Percentiles rank a stretch among this genome's conserved stretches.
phyloP scores from a whole-genome alignment of 345 rosid species.

The Eucalyptus tenuipes region DNA sequence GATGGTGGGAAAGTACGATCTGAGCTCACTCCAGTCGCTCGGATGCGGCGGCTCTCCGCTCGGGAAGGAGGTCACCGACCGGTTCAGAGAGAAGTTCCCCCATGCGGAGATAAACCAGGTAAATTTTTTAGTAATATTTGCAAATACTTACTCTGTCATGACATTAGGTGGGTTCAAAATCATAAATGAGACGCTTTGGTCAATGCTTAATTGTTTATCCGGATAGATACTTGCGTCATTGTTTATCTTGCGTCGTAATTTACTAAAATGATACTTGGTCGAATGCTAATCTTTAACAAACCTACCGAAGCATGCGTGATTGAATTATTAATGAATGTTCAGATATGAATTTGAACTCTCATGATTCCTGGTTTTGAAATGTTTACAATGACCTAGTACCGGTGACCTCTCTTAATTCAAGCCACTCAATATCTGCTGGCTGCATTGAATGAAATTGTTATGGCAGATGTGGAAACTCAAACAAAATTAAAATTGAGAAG shows the following conservation, averaged over 20 bases:
- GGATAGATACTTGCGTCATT: too few relatives aligned
- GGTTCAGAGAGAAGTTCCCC: constrained; percentile 51
- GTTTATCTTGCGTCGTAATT: neutral
- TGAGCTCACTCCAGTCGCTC: constrained; percentile 36
- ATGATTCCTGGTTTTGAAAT: neutral
- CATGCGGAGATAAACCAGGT: neutral
- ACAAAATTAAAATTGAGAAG: too few relatives aligned
- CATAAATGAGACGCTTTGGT: neutral
- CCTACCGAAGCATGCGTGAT: neutral
- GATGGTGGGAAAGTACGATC: constrained; percentile 40
- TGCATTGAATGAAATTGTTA: too few relatives aligned
- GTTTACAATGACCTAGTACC: neutral
- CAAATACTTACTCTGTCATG: too few relatives aligned
- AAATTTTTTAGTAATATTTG: neutral
- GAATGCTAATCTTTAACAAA: neutral
- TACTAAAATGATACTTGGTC: neutral
- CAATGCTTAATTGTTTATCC: neutral
- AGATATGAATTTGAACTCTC: neutral
- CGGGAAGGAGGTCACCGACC: constrained; percentile 45
- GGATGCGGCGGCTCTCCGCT: constrained; percentile 68
- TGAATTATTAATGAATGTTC: neutral
- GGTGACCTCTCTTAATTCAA: too few relatives aligned
- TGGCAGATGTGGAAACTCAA: too few relatives aligned
- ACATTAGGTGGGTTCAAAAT: neutral
- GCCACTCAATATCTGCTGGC: too few relatives aligned